Evolutionary conservation across 257 asterid genomes (phyloP).

Genomic region (Capsicum baccatum): DNA sequence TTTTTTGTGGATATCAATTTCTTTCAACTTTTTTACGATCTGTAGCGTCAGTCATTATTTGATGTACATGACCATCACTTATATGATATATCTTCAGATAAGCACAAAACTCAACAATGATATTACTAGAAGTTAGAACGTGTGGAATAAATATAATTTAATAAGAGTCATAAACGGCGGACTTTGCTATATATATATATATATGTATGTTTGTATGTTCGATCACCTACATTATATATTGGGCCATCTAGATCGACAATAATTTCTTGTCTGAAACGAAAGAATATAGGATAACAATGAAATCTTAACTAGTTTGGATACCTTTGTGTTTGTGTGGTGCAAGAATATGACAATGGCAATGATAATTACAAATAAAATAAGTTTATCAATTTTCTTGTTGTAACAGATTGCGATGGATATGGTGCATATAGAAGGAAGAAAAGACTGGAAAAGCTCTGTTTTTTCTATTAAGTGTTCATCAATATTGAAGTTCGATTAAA

Average conservation of each 20-base stretch:
- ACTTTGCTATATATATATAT: background rate
- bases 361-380: background rate
- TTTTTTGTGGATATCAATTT: background rate
- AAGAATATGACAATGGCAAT: background rate
- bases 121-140: background rate
- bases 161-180: background rate
- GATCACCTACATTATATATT: slow-evolving; percentile 5
- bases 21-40: background rate
- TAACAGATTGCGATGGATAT: background rate
- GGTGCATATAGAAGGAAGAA: background rate
- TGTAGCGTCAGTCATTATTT: background rate
- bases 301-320: background rate
- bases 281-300: background rate
- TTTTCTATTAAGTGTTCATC: no score
- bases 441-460: background rate
- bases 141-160: background rate
- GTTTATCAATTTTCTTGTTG: background rate
- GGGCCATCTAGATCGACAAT: background rate
- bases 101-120: background rate
- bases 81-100: background rate
- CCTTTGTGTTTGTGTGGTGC: background rate
- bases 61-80: background rate
- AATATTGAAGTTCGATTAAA: background rate
- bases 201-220: background rate
- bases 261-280: background rate